These are phyloP conservation scores for Neohortaea acidophila DNA, from an alignment of 495 filamentous ascomycete species.

Conservation along the genomic window DNA sequence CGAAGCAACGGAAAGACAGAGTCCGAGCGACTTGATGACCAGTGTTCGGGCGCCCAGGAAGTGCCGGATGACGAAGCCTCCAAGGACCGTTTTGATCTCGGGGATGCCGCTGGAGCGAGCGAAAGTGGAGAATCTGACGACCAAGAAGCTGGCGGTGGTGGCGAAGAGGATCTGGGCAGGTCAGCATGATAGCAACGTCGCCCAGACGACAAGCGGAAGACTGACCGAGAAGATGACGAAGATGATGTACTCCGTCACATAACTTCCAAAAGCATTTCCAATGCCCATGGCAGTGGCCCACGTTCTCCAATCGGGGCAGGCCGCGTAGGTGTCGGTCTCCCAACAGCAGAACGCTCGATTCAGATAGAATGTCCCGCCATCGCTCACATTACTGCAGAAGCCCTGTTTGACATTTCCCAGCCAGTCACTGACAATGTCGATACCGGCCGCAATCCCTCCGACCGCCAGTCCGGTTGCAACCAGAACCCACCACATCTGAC, in stretches of 20 bases:
- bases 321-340: constrained; percentile 47
- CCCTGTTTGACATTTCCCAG: constrained; percentile 87
- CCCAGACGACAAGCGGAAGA: background rate
- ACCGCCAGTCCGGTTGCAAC: constrained; percentile 65
- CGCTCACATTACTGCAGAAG: constrained; percentile 57
- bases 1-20: constrained; percentile 88
- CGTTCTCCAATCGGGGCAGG: constrained; percentile 70
- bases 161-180: constrained; percentile 58
- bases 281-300: constrained; percentile 66
- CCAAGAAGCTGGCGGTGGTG: constrained; percentile 58
- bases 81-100: constrained; percentile 92
- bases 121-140: constrained; percentile 70
- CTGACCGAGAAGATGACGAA: constrained; percentile 65
- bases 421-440: constrained; percentile 91
- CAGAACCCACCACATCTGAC: constrained; percentile 82
- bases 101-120: constrained; percentile 95
- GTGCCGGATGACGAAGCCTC: constrained; percentile 81
- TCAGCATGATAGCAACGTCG: constrained; percentile 10
- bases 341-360: constrained; percentile 85
- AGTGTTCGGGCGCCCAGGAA: constrained; percentile 93
- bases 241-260: constrained; percentile 71
- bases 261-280: constrained; percentile 49
- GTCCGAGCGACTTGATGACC: constrained; percentile 74
- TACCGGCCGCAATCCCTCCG: constrained; percentile 69
- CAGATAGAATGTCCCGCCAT: constrained; percentile 76